Evolutionary conservation across 2,329 filamentous ascomycete genomes (phyloP).

Genomic region (Lecanosticta acicola): DNA sequence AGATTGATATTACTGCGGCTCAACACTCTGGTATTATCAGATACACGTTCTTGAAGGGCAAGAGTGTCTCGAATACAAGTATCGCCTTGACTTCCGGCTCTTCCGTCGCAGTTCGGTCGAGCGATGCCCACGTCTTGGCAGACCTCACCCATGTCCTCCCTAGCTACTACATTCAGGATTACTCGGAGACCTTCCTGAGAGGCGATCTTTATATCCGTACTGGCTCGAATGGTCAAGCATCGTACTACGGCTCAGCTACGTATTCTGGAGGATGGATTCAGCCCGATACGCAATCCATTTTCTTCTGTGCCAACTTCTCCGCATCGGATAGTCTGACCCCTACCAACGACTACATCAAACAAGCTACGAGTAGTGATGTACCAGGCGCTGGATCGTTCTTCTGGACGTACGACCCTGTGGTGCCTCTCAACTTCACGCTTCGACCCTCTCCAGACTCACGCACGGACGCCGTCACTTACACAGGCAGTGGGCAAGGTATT

Average conservation of each 20-base stretch:
- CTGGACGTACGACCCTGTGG: constrained; percentile 17
- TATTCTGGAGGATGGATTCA: constrained; percentile 45
- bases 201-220: constrained; percentile 22
- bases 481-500: constrained; percentile 17
- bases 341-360: constrained; percentile 12
- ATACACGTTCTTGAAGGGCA: constrained; percentile 28
- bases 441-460: constrained; percentile 14
- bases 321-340: constrained; percentile 6
- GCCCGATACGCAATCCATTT: constrained; percentile 41
- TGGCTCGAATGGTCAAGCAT: constrained; percentile 26
- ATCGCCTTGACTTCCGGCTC: background rate
- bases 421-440: constrained; percentile 10
- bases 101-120: background rate
- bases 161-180: constrained; percentile 26
- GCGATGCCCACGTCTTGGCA: constrained; percentile 41
- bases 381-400: constrained; percentile 18
- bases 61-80: background rate
- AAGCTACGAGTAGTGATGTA: constrained; percentile 6
- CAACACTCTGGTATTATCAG: constrained; percentile 36
- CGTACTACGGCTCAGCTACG: constrained; percentile 44
- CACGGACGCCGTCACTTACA: constrained; percentile 13
- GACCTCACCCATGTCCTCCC: constrained; percentile 48
- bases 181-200: constrained; percentile 19
- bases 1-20: constrained; percentile 33
- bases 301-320: constrained; percentile 38